These are phyloP conservation scores for Candida dajiaensis DNA, from an alignment of 805 yeast species.

Conservation along the genomic window DNA sequence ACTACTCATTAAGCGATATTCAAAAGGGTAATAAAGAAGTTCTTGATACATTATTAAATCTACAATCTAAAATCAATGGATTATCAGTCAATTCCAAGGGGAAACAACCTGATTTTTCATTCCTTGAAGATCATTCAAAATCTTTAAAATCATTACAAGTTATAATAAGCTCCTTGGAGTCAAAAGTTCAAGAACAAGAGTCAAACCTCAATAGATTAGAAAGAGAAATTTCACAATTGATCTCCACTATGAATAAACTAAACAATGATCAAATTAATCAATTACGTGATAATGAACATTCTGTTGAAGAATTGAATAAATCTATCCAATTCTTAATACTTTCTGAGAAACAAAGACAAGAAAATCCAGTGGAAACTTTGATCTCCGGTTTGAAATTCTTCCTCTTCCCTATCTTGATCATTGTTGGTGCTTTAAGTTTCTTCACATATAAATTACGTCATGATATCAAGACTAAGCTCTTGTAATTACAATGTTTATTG, in stretches of 20 bases:
- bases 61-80: constrained; percentile 17
- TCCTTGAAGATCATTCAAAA: constrained; percentile 15
- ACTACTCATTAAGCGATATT: constrained; percentile 8
- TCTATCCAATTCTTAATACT: constrained; percentile 16
- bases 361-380: constrained; percentile 18
- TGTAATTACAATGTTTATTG: constrained; percentile 26
- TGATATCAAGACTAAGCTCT: constrained; percentile 55
- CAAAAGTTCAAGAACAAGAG: constrained; percentile 4
- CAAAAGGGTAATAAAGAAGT: constrained; percentile 17
- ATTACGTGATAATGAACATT: constrained; percentile 20
- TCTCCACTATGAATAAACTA: constrained; percentile 10
- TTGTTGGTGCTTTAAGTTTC: constrained; percentile 32
- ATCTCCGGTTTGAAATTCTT: constrained; percentile 22
- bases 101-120: constrained; percentile 16
- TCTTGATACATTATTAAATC: constrained; percentile 6
- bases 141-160: constrained; percentile 8
- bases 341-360: constrained; percentile 20
- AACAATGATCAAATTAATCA: constrained; percentile 18
- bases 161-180: neutral
- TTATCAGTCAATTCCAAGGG: constrained; percentile 6
- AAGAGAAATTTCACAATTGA: constrained; percentile 2
- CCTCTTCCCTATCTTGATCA: constrained; percentile 21
- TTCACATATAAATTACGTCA: constrained; percentile 50
- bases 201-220: constrained; percentile 5
- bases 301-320: constrained; percentile 15